phyloP scores from a whole-genome alignment of 371 early-diverging fungal genomes.

The Syncephalastrum monosporum region DNA sequence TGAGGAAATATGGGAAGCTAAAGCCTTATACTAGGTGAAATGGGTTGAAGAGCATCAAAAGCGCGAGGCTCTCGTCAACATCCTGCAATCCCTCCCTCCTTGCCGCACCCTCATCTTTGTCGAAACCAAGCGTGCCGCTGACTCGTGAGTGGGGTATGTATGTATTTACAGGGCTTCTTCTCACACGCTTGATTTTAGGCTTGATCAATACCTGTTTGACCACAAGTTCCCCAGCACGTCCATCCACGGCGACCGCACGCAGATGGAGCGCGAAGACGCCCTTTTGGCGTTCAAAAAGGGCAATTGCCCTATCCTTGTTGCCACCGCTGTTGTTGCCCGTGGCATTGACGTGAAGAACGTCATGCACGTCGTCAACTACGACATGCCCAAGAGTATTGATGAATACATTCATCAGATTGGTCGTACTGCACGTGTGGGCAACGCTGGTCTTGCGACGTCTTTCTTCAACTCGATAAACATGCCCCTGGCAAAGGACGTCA shows the following conservation, averaged over 20 bases:
- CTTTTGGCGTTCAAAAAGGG: constrained; percentile 76
- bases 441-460: constrained; percentile 71
- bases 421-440: constrained; percentile 74
- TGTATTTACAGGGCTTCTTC: constrained; percentile 39
- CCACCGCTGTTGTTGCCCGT: constrained; percentile 92
- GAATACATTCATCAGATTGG: constrained; percentile 88
- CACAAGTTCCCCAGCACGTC: constrained; percentile 67
- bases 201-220: constrained; percentile 72
- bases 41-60: constrained; percentile 64
- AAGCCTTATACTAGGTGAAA: constrained; percentile 80
- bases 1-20: constrained; percentile 44
- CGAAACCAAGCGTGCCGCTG: constrained; percentile 79
- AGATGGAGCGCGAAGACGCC: constrained; percentile 80
- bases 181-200: constrained; percentile 14
- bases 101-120: constrained; percentile 83
- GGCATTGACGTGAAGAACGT: constrained; percentile 88
- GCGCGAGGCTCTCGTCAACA: constrained; percentile 31
- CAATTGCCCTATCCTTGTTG: constrained; percentile 79
- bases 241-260: constrained; percentile 77
- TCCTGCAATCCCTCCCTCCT: constrained; percentile 43
- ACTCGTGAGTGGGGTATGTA: constrained; percentile 55
- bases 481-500: constrained; percentile 59
- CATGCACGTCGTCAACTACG: constrained; percentile 85
- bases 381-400: constrained; percentile 75
- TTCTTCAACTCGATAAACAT: constrained; percentile 63